Conservation (phyloP, 352 stramenopile species). For the Phytophthora kernoviae region DNA sequence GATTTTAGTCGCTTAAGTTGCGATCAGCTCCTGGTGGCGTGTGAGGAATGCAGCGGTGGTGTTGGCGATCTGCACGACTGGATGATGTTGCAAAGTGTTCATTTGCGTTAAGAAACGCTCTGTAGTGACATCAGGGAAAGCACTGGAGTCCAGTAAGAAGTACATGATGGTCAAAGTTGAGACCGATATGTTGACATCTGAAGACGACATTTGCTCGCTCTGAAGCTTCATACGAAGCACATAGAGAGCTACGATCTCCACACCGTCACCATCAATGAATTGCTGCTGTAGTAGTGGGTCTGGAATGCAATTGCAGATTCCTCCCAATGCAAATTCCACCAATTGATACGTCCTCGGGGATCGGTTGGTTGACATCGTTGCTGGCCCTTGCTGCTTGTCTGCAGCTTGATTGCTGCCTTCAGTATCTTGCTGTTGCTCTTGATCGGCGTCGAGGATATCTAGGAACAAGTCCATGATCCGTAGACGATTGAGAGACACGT, state of each 20-base stretch:
- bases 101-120: slow-evolving; percentile 41
- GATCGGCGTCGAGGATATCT: slow-evolving; percentile 63
- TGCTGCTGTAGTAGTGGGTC: slow-evolving; percentile 58
- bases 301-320: slow-evolving; percentile 80
- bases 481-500: slow-evolving; percentile 52
- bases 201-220: slow-evolving; percentile 4
- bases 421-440: slow-evolving; percentile 24
- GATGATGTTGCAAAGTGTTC: slow-evolving; percentile 33
- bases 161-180: slow-evolving; percentile 65
- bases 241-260: slow-evolving; percentile 51
- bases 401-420: not conserved
- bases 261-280: slow-evolving; percentile 56
- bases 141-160: slow-evolving; percentile 69
- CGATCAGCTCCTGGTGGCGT: slow-evolving; percentile 55
- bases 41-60: slow-evolving; percentile 43
- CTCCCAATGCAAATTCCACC: slow-evolving; percentile 71
- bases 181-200: slow-evolving; percentile 51
- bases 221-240: slow-evolving; percentile 34
- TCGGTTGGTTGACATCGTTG: slow-evolving; percentile 2
- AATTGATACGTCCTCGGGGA: slow-evolving; percentile 35
- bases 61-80: slow-evolving; percentile 55
- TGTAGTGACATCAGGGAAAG: slow-evolving; percentile 47
- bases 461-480: slow-evolving; percentile 81
- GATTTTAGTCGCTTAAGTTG: not conserved
- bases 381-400: slow-evolving; percentile 9